Evolutionary conservation across 371 early-diverging fungal species (phyloP).

Genomic region (Umbelopsis sp.): DNA sequence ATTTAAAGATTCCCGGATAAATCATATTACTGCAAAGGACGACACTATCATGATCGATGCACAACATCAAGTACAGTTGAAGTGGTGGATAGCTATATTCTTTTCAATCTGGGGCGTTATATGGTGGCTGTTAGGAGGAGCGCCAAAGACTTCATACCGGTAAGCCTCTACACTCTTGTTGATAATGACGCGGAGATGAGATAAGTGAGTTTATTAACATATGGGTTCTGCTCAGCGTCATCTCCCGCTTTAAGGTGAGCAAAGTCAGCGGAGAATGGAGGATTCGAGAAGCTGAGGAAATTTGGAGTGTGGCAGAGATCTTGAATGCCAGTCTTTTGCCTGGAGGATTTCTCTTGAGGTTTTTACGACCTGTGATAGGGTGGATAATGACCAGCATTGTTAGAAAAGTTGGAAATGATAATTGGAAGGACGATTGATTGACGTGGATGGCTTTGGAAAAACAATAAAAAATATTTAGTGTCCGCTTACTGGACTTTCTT

Average conservation of each 20-base stretch:
- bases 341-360: neutral
- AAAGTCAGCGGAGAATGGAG: neutral
- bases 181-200: neutral
- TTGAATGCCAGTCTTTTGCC: neutral
- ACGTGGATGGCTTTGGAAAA: constrained; percentile 1
- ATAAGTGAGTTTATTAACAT: neutral
- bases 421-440: constrained; percentile 12
- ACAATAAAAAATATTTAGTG: constrained; percentile 1
- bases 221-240: neutral
- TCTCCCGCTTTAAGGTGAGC: constrained; percentile 2
- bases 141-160: constrained; percentile 9
- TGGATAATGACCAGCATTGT: neutral
- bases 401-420: neutral
- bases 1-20: neutral
- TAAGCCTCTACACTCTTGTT: neutral
- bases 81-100: constrained; percentile 12
- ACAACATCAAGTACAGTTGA: constrained; percentile 2
- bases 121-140: constrained; percentile 9
- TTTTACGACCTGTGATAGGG: constrained; percentile 2
- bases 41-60: constrained; percentile 1
- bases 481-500: neutral
- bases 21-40: neutral
- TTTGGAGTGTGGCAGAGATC: constrained; percentile 7
- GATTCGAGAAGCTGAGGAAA: constrained; percentile 11
- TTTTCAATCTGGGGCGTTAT: constrained; percentile 10